These are phyloP conservation scores for Sporisorium exsertum DNA, from an alignment of 1,284 basidiomycete species.

Conservation along the genomic window DNA sequence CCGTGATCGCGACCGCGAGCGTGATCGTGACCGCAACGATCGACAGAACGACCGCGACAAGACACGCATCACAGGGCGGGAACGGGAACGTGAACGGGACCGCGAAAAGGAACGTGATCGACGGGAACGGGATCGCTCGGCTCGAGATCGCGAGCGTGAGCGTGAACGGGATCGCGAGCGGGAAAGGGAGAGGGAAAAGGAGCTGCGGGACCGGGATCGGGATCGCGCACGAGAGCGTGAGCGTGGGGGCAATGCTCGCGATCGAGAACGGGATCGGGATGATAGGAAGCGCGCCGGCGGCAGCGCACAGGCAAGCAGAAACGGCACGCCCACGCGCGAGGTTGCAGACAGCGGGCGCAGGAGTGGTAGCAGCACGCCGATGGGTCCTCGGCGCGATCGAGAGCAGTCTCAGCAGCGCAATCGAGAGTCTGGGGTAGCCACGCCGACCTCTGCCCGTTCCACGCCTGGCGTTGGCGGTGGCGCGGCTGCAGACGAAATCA, in stretches of 20 bases:
- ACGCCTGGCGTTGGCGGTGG: conserved; percentile 9
- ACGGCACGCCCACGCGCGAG: conserved; percentile 30
- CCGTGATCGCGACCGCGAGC: conserved; percentile 21
- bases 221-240: conserved; percentile 23
- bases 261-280: conserved; percentile 13
- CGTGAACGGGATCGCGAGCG: conserved; percentile 20
- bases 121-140: conserved; percentile 25
- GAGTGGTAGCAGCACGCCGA: conserved; percentile 23
- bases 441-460: conserved; percentile 21
- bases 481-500: conserved; percentile 17
- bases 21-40: conserved; percentile 24
- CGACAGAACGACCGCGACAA: conserved; percentile 27
- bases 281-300: conserved; percentile 18
- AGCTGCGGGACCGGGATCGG: background rate
- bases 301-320: conserved; percentile 34
- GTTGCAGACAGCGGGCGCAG: conserved; percentile 9
- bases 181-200: conserved; percentile 19
- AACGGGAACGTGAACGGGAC: conserved; percentile 34
- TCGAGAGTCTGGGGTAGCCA: conserved; percentile 17
- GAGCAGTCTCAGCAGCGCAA: conserved; percentile 23
- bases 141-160: conserved; percentile 28
- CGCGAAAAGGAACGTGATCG: conserved; percentile 25
- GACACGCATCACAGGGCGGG: conserved; percentile 23
- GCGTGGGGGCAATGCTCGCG: conserved; percentile 17
- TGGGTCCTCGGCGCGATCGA: conserved; percentile 30